Conservation (phyloP, 2,329 filamentous ascomycete species). For the Fusarium sp. region DNA sequence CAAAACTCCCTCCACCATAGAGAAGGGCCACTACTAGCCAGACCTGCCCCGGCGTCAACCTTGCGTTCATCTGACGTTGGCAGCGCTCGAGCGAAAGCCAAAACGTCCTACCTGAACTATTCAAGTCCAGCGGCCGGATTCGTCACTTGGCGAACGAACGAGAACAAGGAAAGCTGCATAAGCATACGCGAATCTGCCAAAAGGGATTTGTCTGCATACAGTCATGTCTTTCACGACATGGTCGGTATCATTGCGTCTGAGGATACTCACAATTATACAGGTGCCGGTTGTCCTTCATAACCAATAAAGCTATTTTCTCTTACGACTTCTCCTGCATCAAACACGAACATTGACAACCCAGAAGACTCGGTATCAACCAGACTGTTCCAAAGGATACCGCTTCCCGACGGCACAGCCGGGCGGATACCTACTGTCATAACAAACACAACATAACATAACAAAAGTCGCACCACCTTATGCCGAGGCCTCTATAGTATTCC, state of each 20-base stretch:
- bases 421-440: slow-evolving; percentile 21
- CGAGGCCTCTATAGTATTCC: not conserved
- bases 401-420: slow-evolving; percentile 18
- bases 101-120: not conserved
- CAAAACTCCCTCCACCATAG: not conserved
- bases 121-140: not conserved
- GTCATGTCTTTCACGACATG: slow-evolving; percentile 4
- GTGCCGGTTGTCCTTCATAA: slow-evolving; percentile 5
- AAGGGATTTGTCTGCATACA: slow-evolving; percentile 4
- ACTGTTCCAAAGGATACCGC: not conserved
- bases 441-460: slow-evolving; percentile 22
- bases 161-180: slow-evolving; percentile 29
- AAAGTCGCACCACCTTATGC: slow-evolving; percentile 4
- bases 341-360: not conserved
- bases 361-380: not conserved
- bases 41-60: slow-evolving; percentile 20
- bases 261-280: not conserved
- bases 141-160: slow-evolving; percentile 10
- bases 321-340: slow-evolving; percentile 14
- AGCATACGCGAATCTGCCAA: slow-evolving; percentile 4
- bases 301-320: slow-evolving; percentile 11
- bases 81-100: not conserved
- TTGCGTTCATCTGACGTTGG: slow-evolving; percentile 34
- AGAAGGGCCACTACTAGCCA: not conserved
- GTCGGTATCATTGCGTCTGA: slow-evolving; percentile 6